Base-by-base conservation (phyloP, 495 filamentous ascomycete species). In the Talaromyces wortmannii region DNA sequence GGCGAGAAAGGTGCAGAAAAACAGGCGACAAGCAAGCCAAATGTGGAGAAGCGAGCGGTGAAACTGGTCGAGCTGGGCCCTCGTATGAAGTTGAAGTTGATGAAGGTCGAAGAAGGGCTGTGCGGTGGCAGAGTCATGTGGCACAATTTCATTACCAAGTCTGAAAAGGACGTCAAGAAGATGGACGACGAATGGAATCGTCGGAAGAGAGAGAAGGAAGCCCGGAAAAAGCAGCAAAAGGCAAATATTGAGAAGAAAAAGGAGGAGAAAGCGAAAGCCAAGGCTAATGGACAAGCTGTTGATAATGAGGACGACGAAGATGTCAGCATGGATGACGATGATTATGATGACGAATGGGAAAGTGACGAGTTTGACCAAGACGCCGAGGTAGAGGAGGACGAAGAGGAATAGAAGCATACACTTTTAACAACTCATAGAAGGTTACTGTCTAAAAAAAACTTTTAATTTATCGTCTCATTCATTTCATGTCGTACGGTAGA, bases 61-160 rank as follows among this genome's bases (percentile, higher is more conserved):
- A 97, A 94, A 65, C 73, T 97, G 23, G 84, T 95, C 3, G 94
- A 99, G 67, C 74, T 97, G 7, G 94, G 94, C 0, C 94, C 94
- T 3, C 85, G 94, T 51, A 82, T 99, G 86, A 86, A 81, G 61
- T 71, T 99, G 32, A 82, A 92, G 44, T 79, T 99, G 81, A 86
- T 87, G 51, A 97, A 99, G 72, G 92, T 99, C 10, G 94, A 99
- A 66, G 95, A 97, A 58, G 95, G 91, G 13, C 68, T 97, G 11
- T 97, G 91, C 63, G 80, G 83, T 32, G 94, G 94, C 42, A 92
- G 90, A 71, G 80, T 96, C 33, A 88, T 99, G 87, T 97, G 95
- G 94, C 95, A 99, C 71, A 91, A 96, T 63, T 94, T 86, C 62
- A 80, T 96, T 53, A 79, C 80, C 61, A 99, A 97, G 77, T 84